phyloP scores from a whole-genome alignment of 2,329 filamentous ascomycete species.

The Paecilomyces fulvus region DNA sequence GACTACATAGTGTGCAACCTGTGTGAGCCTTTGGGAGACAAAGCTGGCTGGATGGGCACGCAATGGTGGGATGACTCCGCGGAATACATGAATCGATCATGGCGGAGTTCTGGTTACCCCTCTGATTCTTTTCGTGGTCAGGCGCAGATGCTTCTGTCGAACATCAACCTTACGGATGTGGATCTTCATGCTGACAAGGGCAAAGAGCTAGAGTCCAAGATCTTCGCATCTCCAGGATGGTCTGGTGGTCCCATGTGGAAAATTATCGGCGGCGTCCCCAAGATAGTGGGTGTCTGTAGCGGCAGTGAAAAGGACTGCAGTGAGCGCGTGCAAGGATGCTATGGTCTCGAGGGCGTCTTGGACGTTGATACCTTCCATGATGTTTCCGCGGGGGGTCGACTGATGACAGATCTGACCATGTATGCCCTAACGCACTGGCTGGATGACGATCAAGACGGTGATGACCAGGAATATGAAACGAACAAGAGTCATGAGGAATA shows the following conservation, averaged over 20 bases:
- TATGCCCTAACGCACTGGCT: constrained; percentile 10
- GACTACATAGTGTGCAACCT: constrained; percentile 15
- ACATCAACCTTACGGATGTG: constrained; percentile 12
- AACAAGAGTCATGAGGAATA: neutral
- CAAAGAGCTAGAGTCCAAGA: constrained; percentile 12
- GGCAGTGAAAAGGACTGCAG: constrained; percentile 14
- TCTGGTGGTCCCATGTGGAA: constrained; percentile 16
- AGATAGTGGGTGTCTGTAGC: constrained; percentile 14
- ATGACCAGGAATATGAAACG: neutral
- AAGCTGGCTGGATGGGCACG: constrained; percentile 16
- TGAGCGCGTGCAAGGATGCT: constrained; percentile 11
- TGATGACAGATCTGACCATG: constrained; percentile 14
- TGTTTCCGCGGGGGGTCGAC: constrained; percentile 15
- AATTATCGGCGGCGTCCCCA: constrained; percentile 12
- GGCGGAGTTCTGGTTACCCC: constrained; percentile 15
- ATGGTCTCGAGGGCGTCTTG: constrained; percentile 5
- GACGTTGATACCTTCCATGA: constrained; percentile 12
- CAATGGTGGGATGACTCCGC: constrained; percentile 11
- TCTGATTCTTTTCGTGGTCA: constrained; percentile 10
- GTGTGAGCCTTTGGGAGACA: constrained; percentile 13
- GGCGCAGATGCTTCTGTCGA: constrained; percentile 13
- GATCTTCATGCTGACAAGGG: constrained; percentile 11
- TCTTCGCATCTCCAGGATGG: constrained; percentile 14
- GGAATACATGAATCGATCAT: constrained; percentile 7
- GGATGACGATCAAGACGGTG: neutral